These are phyloP conservation scores for Mycothermus thermophilus DNA, from an alignment of 495 filamentous ascomycete genomes.

Conservation along the genomic window DNA sequence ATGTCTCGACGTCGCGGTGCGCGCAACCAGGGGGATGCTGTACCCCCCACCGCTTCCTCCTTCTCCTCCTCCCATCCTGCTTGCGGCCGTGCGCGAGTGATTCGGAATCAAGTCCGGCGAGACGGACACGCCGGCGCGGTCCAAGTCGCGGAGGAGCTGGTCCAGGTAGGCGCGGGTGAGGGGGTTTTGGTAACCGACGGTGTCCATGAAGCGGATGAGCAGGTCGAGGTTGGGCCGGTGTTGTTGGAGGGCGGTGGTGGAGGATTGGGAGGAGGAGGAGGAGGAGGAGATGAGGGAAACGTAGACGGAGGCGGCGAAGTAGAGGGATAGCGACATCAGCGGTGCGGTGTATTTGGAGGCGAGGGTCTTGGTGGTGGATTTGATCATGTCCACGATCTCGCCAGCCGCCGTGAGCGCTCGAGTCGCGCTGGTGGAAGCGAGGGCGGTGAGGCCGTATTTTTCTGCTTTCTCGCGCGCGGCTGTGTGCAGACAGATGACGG, in stretches of 20 bases:
- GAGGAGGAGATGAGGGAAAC: too few relatives aligned
- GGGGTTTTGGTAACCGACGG: slow-evolving; percentile 21
- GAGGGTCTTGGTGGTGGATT: slow-evolving; percentile 16
- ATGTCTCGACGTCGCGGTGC: slow-evolving; percentile 17
- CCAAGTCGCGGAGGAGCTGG: slow-evolving; percentile 27
- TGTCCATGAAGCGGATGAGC: slow-evolving; percentile 25
- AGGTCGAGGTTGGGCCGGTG: slow-evolving; percentile 24
- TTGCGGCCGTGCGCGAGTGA: too few relatives aligned
- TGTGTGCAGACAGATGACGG: slow-evolving; percentile 32
- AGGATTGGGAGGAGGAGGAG: slow-evolving; percentile 19
- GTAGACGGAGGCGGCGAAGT: slow-evolving; percentile 29
- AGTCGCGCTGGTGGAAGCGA: slow-evolving; percentile 19
- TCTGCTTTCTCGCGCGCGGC: slow-evolving; percentile 28
- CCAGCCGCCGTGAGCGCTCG: slow-evolving; percentile 25
- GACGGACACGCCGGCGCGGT: slow-evolving; percentile 20
- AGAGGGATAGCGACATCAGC: slow-evolving; percentile 27
- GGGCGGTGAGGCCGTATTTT: slow-evolving; percentile 19
- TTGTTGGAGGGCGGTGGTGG: slow-evolving; percentile 9
- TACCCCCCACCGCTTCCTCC: slow-evolving; percentile 5
- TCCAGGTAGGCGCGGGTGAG: slow-evolving; percentile 28
- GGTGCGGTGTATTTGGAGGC: slow-evolving; percentile 19
- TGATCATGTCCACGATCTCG: slow-evolving; percentile 33
- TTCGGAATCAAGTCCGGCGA: slow-evolving; percentile 1
- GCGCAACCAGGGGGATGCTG: slow-evolving; percentile 28
- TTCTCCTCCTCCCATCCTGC: not conserved